phyloP scores from a whole-genome alignment of 805 yeast species.

The Schwanniomyces pseudopolymorphus region DNA sequence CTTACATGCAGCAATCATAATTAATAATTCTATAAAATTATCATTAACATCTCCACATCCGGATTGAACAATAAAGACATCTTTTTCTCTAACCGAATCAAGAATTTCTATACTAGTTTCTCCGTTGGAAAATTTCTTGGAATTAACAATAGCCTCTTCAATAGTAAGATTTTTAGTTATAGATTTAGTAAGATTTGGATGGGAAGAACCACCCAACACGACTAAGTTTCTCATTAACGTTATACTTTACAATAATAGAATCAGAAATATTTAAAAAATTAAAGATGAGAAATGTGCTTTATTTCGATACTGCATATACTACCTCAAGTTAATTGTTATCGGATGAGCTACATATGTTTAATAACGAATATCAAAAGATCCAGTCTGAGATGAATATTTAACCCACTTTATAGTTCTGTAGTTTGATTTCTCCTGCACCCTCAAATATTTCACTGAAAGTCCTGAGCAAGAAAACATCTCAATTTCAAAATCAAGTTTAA shows the following conservation, averaged over 20 bases:
- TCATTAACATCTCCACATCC: conserved; percentile 91
- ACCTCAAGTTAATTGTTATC: no score
- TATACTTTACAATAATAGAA: neutral
- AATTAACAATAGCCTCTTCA: conserved; percentile 62
- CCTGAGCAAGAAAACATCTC: conserved; percentile 80
- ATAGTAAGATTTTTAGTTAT: conserved; percentile 80
- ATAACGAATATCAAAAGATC: conserved; percentile 77
- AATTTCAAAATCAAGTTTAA: conserved; percentile 64
- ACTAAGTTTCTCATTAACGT: conserved; percentile 75
- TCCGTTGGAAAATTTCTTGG: conserved; percentile 78
- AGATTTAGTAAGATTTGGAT: conserved; percentile 70
- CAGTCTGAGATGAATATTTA: conserved; percentile 71
- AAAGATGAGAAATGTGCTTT: neutral
- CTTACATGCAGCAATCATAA: conserved; percentile 89
- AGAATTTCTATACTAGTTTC: conserved; percentile 85
- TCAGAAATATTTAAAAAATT: neutral
- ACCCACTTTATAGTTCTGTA: conserved; percentile 87
- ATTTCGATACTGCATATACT: neutral
- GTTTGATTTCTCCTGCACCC: conserved; percentile 56
- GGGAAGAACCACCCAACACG: conserved; percentile 88
- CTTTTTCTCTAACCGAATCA: conserved; percentile 93
- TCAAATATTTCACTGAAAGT: conserved; percentile 66
- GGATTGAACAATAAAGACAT: conserved; percentile 85
- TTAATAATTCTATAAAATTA: conserved; percentile 75
- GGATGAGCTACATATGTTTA: conserved; percentile 21